Base-by-base conservation (phyloP, 2,329 filamentous ascomycete genomes). In the Pyrenophora seminiperda region DNA sequence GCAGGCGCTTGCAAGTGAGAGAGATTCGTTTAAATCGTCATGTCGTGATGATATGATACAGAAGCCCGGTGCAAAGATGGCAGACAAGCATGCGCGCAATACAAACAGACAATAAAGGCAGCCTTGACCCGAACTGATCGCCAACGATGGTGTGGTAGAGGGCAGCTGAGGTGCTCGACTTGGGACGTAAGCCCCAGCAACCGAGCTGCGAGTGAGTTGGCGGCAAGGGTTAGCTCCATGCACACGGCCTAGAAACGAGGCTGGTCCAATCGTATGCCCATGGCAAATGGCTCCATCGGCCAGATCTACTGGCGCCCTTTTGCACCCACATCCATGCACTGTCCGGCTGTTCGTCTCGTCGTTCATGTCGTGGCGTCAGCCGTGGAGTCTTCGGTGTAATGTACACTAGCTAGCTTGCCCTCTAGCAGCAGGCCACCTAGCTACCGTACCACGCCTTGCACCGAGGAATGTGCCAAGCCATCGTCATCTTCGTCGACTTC, bases 81-180 rank as follows among this genome's bases (percentile, higher is more conserved):
- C 49, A 48, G 42, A 36, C 31, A 41, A 47, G 40, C 24, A 53
- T 53, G 51, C 48, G 58, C 58, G 54, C 51, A 58, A 58, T 62
- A 56, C 59, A 41, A 45, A 50, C 50, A 32, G 50, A 54, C 47
- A 44, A 40, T 41, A 17, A 24, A 47, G 48, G 54, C 51, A 48
- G 50, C 56, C 53, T 56, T 54, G 59, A 54, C 49, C 52, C 47
- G 59, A 48, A 37, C 30, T 46, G 30, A 41, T 60, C 50, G 52
- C 50, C 47, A 58, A 53, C 38, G 44, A 42, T 58, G 52, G 47
- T 62, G 56, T 53, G 51, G 49, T 50, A 39, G 48, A 49, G 37
- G 50, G 53, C 54, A 63, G 65, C 65, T 68, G 63, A 61, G 52
- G 58, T 62, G 58, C 54, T 61, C 41, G 27, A 39, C 32, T 34